phyloP scores from a whole-genome alignment of 1,139 yeast genomes.

The Tardiomyces digboiensis region DNA sequence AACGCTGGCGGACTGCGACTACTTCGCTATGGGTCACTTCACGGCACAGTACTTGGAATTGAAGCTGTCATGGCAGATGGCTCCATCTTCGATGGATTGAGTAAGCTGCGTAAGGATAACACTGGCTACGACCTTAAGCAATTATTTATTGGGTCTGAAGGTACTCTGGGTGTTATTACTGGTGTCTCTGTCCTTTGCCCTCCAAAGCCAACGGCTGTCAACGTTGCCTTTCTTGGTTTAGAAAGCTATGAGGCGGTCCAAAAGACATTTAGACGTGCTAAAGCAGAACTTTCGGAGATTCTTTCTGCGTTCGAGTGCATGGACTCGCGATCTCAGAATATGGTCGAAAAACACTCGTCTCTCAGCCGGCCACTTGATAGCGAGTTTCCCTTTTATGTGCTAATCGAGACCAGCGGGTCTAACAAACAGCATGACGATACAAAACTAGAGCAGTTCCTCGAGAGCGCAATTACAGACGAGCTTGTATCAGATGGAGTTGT shows the following conservation, averaged over 20 bases:
- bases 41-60: conserved; percentile 84
- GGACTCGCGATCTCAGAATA: conserved; percentile 69
- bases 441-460: conserved; percentile 65
- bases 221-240: conserved; percentile 84
- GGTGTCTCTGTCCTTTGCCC: conserved; percentile 89
- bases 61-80: conserved; percentile 94
- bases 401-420: conserved; percentile 93
- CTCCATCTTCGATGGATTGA: conserved; percentile 66
- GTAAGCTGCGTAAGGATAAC: conserved; percentile 82
- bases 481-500: conserved; percentile 85
- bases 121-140: conserved; percentile 94
- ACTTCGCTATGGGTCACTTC: conserved; percentile 84
- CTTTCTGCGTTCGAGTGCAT: conserved; percentile 92
- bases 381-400: conserved; percentile 70
- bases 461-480: conserved; percentile 74
- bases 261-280: conserved; percentile 71
- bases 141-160: conserved; percentile 88
- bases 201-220: conserved; percentile 78
- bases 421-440: conserved; percentile 53
- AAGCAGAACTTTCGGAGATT: conserved; percentile 71
- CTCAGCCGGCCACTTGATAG: conserved; percentile 71
- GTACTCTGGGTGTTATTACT: conserved; percentile 83
- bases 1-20: conserved; percentile 94
- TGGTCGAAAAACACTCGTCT: conserved; percentile 42
- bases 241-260: conserved; percentile 76